A percentile compares a stretch with the other conserved stretches of the same genome.
Evolutionary conservation across 2,329 filamentous ascomycete genomes (phyloP).

Genomic region (Hypoxylon sp.): DNA sequence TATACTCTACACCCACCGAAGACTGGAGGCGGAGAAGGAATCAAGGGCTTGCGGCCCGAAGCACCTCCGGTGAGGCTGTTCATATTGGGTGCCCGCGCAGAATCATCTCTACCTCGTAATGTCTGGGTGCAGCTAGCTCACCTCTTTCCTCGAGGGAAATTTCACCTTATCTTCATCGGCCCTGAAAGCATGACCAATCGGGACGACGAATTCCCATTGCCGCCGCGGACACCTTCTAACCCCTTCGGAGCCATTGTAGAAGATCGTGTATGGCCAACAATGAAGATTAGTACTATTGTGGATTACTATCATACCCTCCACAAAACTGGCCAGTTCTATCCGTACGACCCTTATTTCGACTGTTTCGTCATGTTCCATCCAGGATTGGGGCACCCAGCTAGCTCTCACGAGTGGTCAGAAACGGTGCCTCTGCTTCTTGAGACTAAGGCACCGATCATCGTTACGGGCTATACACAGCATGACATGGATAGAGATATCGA

Average conservation of each 20-base stretch:
- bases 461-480: slow-evolving; percentile 94
- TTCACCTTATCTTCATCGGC: slow-evolving; percentile 95
- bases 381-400: slow-evolving; percentile 93
- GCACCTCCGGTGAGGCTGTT: slow-evolving; percentile 93
- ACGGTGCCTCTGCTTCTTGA: slow-evolving; percentile 91
- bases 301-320: slow-evolving; percentile 99
- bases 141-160: slow-evolving; percentile 90
- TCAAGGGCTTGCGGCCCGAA: slow-evolving; percentile 85
- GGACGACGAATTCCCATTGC: slow-evolving; percentile 91
- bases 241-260: slow-evolving; percentile 96
- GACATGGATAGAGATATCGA: slow-evolving; percentile 95
- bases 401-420: slow-evolving; percentile 92
- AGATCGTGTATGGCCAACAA: slow-evolving; percentile 85
- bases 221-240: slow-evolving; percentile 85
- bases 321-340: slow-evolving; percentile 88
- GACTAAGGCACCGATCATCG: slow-evolving; percentile 95
- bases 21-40: slow-evolving; percentile 78
- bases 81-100: slow-evolving; percentile 93
- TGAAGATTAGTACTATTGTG: slow-evolving; percentile 98
- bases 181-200: slow-evolving; percentile 97
- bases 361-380: slow-evolving; percentile 98
- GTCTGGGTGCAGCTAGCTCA: slow-evolving; percentile 96
- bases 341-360: slow-evolving; percentile 98
- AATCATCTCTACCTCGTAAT: slow-evolving; percentile 93
- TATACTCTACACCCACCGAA: slow-evolving; percentile 93